phyloP scores from a whole-genome alignment of 2,329 filamentous ascomycete genomes.

The Pseudocercospora eumusae region DNA sequence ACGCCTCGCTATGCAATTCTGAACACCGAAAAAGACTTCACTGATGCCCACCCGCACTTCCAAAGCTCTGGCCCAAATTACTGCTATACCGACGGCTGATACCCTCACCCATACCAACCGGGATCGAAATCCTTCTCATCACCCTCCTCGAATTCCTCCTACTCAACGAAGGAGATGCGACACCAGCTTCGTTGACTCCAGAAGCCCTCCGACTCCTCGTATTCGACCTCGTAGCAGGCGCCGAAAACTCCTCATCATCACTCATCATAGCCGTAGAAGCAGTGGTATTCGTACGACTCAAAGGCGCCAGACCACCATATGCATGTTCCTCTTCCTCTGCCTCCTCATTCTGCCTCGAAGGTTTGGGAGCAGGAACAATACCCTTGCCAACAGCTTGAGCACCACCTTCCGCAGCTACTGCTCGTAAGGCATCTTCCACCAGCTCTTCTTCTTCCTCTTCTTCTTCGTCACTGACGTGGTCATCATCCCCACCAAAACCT shows the following conservation, averaged over 20 bases:
- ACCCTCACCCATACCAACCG: slow-evolving; percentile 49
- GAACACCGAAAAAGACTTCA: slow-evolving; percentile 3
- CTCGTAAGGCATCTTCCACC: slow-evolving; percentile 12
- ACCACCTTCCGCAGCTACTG: slow-evolving; percentile 28
- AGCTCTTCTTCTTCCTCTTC: slow-evolving; percentile 28
- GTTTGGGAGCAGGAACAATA: slow-evolving; percentile 14
- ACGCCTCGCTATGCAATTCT: not conserved
- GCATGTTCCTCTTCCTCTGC: slow-evolving; percentile 39
- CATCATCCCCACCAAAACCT: slow-evolving; percentile 57
- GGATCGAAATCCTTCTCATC: slow-evolving; percentile 46
- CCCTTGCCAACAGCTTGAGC: slow-evolving; percentile 30
- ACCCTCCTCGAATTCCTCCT: slow-evolving; percentile 37
- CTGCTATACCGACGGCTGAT: slow-evolving; percentile 49
- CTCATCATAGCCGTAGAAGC: slow-evolving; percentile 32
- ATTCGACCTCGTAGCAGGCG: slow-evolving; percentile 15
- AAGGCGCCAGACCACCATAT: slow-evolving; percentile 40
- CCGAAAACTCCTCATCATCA: slow-evolving; percentile 28
- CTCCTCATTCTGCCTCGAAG: slow-evolving; percentile 12
- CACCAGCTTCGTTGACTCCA: slow-evolving; percentile 16
- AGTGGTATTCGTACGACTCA: slow-evolving; percentile 39
- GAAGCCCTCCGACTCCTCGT: slow-evolving; percentile 22
- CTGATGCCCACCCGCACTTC: slow-evolving; percentile 31
- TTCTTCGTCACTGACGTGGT: slow-evolving; percentile 43
- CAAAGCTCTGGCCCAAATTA: slow-evolving; percentile 46
- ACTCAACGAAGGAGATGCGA: slow-evolving; percentile 21